Base-by-base conservation (phyloP, 306 rosid species). In the Acmispon strigosus region DNA sequence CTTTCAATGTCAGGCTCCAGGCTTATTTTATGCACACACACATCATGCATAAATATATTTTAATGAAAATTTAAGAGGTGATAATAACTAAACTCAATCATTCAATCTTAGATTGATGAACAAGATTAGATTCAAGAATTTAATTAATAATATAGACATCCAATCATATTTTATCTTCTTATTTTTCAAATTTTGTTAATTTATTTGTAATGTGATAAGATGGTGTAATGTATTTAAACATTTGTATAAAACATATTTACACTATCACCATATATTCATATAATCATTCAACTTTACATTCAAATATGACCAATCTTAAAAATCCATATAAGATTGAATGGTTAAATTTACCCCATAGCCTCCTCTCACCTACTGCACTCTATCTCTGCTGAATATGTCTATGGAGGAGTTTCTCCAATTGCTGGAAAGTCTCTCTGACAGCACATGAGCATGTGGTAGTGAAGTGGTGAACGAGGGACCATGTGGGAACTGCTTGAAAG, bases 361-460 rank as follows among this genome's bases (percentile, higher is more conserved):
- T 11, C 0, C 18, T 6, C 66, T 60, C 32, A 45, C 44, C 44
- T 8, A 39, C 10, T 39, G 13, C 2, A 39, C 71, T 10, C 16
- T 17, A 1, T 49, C 55, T 49, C 7, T 8, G 15, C 19, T 14
- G 22, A 4, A 47, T 8, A 65, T 66, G 58, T 58, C 16, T 4
- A n/a, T 10, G 48, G 19, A 36, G 29, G 24, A 39, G 42, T 66
- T 71, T 67, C 24, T 27, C 10, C 14, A 53, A 18, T 66, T 13
- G 82, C 78, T 44, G 81, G 74, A 78, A 84, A 76, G 90, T 80
- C 81, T 43, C 80, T 86, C 85, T 79, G 88, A 80, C 76, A 68
- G 90, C 89, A 86, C 96, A 88, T 88, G 92, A 57, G 56, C 86
- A 81, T 83, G 90, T 86, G 90, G 48, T 29, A 32, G 3, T 32